Base-by-base conservation (phyloP, 306 rosid genomes). In the Fragaria ananassa region DNA sequence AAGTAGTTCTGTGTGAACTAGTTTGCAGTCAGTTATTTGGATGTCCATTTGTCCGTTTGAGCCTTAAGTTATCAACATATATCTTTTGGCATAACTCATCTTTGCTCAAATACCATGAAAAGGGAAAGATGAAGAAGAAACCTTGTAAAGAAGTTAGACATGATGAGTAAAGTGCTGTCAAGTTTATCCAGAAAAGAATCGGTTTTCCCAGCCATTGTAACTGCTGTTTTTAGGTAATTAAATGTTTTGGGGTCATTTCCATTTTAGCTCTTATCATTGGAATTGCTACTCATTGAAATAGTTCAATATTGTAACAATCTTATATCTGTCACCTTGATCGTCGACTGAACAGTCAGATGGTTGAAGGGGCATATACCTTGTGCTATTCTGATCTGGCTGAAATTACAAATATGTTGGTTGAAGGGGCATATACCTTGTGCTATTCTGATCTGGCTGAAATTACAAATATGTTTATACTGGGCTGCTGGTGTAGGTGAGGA, bases 121-220 rank as follows among this genome's bases (percentile, higher is more conserved):
- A 63, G 67, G 71, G 80, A 61, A 54, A 72, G 74, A 73, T 41
- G 66, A 35, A 72, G 70, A 72, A 62, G 76, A 8, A 70, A 74
- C 60, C 69, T 25, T 80, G 85, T 83, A 74, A 72, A 90, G 80
- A 75, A 77, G 84, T 79, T 49, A 60, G 74, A 71, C 69, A 42
- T 58, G 54, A 60, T 23, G 76, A 54, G 50, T 37, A 13, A 12
- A 11, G 37, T 54, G 46, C 14, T 65, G 27, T n/a, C 47, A 41
- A 19, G 19, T 71, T 51, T 11, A 53, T 51, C 63, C 63, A 72
- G 66, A 39, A 27, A 37, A 21, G 66, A 56, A 39, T 54, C 39
- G 35, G 66, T 56, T 37, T 7, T 72, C 21, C 37, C 53, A 17
- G 37, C 76, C 62, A 44, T 54, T 72, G 14, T 21, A 37, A 54